Evolutionary conservation across 2,329 filamentous ascomycete species (phyloP), one percentile per base, ranked within the genome.

Genomic region (Clonostachys rhizophaga): DNA sequence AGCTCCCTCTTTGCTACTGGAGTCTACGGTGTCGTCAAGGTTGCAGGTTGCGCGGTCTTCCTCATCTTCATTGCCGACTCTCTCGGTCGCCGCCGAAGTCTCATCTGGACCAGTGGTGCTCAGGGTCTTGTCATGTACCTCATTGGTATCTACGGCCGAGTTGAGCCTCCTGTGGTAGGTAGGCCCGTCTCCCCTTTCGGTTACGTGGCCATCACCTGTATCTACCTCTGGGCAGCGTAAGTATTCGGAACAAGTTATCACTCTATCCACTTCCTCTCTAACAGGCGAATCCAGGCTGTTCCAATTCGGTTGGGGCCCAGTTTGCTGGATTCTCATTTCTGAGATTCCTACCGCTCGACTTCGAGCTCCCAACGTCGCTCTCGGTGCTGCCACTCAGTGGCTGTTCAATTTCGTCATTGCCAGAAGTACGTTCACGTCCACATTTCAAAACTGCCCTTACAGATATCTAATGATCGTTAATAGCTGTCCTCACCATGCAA

Each of bases 341-440:
- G 85, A 89, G 63, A 88, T 89, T 49, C 84, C 84, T 0, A 83
- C 82, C 7, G 81, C 83, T 0, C 72, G 85, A 34, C 70, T 89
- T 8, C 71, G 86, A 47, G 80, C 79, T 16, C 67, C 85, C 53
- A 88, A 87, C 56, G 84, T 89, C 7, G 77, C 84, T 2, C 71
- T 89, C 42, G 84, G 77, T 1, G 84, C 85, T 1, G 81, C 80
- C 2, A 86, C 81, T 0, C 84, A 89, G 57, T 87, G 84, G 84
- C 63, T 89, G 5, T 88, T 89, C 64, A 89, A 89, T 59, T 86
- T 89, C 50, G 78, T 87, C 10, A 81, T 89, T 48, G 84, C 85
- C 2, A 70, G 82, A 48, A 81, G 62, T 65, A 52, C 55, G 62
- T 56, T 16, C 16, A 16, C 16, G 16, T 16, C 16, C 18, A 13